These are phyloP conservation scores for Candida tetrigidarum DNA, from an alignment of 1,139 yeast genomes.

Conservation along the genomic window DNA sequence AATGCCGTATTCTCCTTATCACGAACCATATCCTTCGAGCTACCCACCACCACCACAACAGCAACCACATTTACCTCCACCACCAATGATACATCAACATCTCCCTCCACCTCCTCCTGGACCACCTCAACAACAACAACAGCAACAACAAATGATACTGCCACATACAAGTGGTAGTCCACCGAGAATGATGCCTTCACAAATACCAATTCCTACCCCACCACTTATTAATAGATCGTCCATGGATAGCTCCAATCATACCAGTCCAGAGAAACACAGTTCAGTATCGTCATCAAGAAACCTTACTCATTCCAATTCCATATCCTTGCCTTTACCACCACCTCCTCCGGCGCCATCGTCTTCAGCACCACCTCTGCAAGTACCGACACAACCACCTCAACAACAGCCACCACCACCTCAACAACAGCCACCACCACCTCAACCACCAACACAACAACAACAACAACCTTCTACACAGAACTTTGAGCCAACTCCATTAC, in stretches of 20 bases:
- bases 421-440: slow-evolving; percentile 5
- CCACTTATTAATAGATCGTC: slow-evolving; percentile 5
- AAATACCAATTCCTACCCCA: slow-evolving; percentile 11
- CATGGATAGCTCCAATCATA: slow-evolving; percentile 8
- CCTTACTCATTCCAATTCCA: slow-evolving; percentile 5
- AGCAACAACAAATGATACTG: slow-evolving; percentile 1
- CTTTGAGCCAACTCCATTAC: slow-evolving; percentile 4
- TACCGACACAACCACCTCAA: background rate
- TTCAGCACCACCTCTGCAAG: background rate
- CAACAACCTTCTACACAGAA: slow-evolving; percentile 6
- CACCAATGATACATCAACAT: slow-evolving; percentile 3
- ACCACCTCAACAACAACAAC: slow-evolving; percentile 9
- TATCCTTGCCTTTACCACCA: slow-evolving; percentile 14
- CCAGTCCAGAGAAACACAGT: slow-evolving; percentile 7
- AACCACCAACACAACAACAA: slow-evolving; percentile 9
- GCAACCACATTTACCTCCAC: slow-evolving; percentile 4
- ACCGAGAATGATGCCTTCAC: slow-evolving; percentile 8
- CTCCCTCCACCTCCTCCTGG: slow-evolving; percentile 10
- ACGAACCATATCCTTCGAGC: background rate
- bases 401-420: slow-evolving; percentile 6
- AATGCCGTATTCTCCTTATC: slow-evolving; percentile 1
- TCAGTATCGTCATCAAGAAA: slow-evolving; percentile 2
- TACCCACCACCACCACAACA: slow-evolving; percentile 6
- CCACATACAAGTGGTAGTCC: slow-evolving; percentile 2
- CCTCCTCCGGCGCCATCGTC: slow-evolving; percentile 12